Evolutionary conservation across 108 stramenopile genomes (phyloP), one percentile per base, ranked within the genome.

Genomic region (Conticribra weissflogii): DNA sequence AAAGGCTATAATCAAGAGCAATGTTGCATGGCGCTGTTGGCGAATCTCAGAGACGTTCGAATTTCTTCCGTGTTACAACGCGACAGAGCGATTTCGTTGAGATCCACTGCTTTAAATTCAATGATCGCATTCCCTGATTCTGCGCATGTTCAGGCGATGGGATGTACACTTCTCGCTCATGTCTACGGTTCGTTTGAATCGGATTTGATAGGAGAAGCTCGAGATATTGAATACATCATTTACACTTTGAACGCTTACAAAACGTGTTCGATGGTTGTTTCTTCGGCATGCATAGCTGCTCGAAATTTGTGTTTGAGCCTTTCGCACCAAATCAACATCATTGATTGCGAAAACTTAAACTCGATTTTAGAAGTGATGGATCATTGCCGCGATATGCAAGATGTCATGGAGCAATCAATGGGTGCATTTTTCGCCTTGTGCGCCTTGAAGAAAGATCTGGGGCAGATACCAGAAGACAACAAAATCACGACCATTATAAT

Each of bases 371-470:
- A 41, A 9, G 12, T 41, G 8, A 9, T 41, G 36, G 36, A 41
- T 9, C 12, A 9, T 9, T 12, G 12, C 46, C 47, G 48, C 25
- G 50, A 47, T 46, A 56, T 68, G 32, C 24, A 23, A 3, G n/a
- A 29, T 36, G 55, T 59, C 0, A 3, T 57, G 54, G 67, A 76
- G 41, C 67, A 68, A 54, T 34, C 63, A 17, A 48, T 32, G 33
- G 54, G 60, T 25, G 75, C 75, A 18, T 56, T 76, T 23, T 76
- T 60, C 62, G 67, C 75, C 15, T 53, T 76, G 19, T 62, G 61
- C 28, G 53, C 34, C 18, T 28, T 50, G 19, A 68, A 63, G 51
- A 29, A 63, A 30, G 62, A 54, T 17, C 59, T 66, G 9, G 59
- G 47, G 21, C 48, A 51, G 24, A 55, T 55, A 4, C 28, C 56